phyloP scores from a whole-genome alignment of 805 yeast genomes.

The Ogataea polymorpha region DNA sequence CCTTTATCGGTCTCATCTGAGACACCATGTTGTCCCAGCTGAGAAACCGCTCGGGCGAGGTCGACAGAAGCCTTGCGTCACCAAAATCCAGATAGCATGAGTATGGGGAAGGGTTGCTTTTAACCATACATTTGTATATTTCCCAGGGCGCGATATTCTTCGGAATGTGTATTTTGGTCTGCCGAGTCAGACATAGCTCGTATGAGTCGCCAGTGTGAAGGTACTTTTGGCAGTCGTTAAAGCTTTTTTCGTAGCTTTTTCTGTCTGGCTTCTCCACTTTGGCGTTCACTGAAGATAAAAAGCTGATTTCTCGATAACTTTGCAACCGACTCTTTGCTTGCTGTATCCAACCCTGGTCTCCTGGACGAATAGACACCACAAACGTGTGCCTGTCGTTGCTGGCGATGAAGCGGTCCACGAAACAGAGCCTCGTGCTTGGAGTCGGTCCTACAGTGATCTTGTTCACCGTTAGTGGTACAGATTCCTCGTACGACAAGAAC shows the following conservation, averaged over 20 bases:
- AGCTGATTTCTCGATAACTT: background rate
- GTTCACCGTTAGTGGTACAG: conserved; percentile 39
- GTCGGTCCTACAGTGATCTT: conserved; percentile 39
- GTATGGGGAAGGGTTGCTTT: conserved; percentile 88
- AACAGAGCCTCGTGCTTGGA: conserved; percentile 77
- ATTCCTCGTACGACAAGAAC: conserved; percentile 83
- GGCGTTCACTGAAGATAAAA: conserved; percentile 16
- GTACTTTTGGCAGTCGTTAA: conserved; percentile 61
- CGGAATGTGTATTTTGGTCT: conserved; percentile 57
- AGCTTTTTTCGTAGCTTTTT: conserved; percentile 50
- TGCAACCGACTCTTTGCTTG: background rate
- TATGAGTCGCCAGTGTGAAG: conserved; percentile 85
- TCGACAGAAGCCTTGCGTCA: conserved; percentile 65
- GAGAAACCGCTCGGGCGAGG: conserved; percentile 93
- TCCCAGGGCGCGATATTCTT: conserved; percentile 62
- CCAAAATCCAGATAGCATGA: conserved; percentile 74
- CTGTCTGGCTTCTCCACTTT: conserved; percentile 49
- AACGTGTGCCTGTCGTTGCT: conserved; percentile 50
- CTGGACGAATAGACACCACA: conserved; percentile 47
- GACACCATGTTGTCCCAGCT: conserved; percentile 65
- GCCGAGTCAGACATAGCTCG: conserved; percentile 86
- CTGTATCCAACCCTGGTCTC: conserved; percentile 40
- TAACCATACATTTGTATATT: conserved; percentile 67
- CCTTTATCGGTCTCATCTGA: conserved; percentile 93
- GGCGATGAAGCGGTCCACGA: conserved; percentile 61